These are phyloP conservation scores for Aureobasidium uvarum DNA, from an alignment of 2,329 filamentous ascomycete genomes.

Conservation along the genomic window DNA sequence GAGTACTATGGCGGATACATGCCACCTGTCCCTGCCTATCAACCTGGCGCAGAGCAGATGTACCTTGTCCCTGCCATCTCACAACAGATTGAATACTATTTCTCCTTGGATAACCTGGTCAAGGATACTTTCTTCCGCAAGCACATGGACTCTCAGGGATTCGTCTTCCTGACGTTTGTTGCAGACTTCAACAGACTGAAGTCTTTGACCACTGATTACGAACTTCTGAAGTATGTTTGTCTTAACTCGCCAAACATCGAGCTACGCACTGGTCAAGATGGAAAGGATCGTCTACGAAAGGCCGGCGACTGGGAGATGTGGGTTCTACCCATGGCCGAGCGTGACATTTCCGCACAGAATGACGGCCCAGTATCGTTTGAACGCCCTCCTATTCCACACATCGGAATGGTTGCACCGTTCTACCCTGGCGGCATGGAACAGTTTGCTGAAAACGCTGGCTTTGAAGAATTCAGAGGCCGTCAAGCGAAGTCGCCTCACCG, in stretches of 20 bases:
- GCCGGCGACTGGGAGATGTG: conserved; percentile 76
- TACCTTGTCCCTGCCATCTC: conserved; percentile 58
- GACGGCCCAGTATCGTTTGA: conserved; percentile 60
- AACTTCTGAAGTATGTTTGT: conserved; percentile 72
- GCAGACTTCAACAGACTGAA: conserved; percentile 84
- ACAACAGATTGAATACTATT: conserved; percentile 80
- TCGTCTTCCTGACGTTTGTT: conserved; percentile 76
- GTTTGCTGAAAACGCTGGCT: conserved; percentile 25
- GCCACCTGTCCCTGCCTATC: conserved; percentile 59
- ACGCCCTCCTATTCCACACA: conserved; percentile 43
- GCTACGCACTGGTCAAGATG: conserved; percentile 70
- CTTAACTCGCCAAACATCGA: conserved; percentile 71
- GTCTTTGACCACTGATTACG: conserved; percentile 67
- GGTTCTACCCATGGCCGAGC: conserved; percentile 68
- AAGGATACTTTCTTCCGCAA: conserved; percentile 86
- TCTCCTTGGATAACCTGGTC: conserved; percentile 91
- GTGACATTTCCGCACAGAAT: conserved; percentile 70
- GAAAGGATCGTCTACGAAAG: conserved; percentile 72
- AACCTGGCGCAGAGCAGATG: conserved; percentile 58
- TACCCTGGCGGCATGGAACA: conserved; percentile 27
- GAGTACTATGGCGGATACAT: conserved; percentile 56
- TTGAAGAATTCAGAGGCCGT: conserved; percentile 29
- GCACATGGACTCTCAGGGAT: conserved; percentile 95
- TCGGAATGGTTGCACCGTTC: conserved; percentile 34
- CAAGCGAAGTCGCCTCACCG: conserved; percentile 36